Conservation (phyloP, 108 stramenopile genomes). For the Phaeodactylum tricornutum region DNA sequence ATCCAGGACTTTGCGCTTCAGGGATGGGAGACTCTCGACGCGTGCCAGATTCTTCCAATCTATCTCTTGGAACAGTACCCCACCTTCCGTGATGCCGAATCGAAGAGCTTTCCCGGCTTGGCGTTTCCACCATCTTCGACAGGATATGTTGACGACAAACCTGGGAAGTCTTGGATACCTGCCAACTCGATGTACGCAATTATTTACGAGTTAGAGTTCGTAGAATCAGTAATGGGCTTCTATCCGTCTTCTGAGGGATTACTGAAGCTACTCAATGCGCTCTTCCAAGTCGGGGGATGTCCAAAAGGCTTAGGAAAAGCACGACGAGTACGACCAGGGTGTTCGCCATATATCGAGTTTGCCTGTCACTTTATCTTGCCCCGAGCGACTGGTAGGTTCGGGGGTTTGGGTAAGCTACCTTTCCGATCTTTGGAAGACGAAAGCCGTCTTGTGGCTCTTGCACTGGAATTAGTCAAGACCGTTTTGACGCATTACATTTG, state of each 20-base stretch:
- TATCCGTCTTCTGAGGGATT: conserved; percentile 78
- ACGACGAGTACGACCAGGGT: conserved; percentile 63
- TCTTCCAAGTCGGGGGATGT: conserved; percentile 49
- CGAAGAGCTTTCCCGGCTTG: conserved; percentile 3
- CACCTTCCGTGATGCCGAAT: not conserved
- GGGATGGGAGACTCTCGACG: conserved; percentile 69
- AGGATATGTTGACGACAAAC: conserved; percentile 3
- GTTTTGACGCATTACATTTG: conserved; percentile 44
- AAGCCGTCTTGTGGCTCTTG: conserved; percentile 43
- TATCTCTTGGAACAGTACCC: conserved; percentile 41
- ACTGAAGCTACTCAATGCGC: conserved; percentile 49
- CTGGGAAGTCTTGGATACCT: conserved; percentile 16
- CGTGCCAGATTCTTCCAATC: conserved; percentile 63
- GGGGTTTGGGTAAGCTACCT: conserved; percentile 11
- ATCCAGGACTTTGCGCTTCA: conserved; percentile 25
- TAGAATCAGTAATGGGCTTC: conserved; percentile 51
- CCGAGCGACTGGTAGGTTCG: conserved; percentile 34
- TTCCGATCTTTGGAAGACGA: conserved; percentile 51
- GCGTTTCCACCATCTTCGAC: conserved; percentile 34
- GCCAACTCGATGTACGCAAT: conserved; percentile 48
- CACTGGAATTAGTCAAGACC: conserved; percentile 63
- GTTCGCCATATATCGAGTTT: conserved; percentile 74
- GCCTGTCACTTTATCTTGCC: conserved; percentile 63
- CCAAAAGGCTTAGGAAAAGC: conserved; percentile 52
- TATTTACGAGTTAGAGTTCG: conserved; percentile 69